Percentiles rank a stretch among this genome's conserved stretches.
phyloP scores from a whole-genome alignment of 2,329 filamentous ascomycete species.

The Diaporthe citri region DNA sequence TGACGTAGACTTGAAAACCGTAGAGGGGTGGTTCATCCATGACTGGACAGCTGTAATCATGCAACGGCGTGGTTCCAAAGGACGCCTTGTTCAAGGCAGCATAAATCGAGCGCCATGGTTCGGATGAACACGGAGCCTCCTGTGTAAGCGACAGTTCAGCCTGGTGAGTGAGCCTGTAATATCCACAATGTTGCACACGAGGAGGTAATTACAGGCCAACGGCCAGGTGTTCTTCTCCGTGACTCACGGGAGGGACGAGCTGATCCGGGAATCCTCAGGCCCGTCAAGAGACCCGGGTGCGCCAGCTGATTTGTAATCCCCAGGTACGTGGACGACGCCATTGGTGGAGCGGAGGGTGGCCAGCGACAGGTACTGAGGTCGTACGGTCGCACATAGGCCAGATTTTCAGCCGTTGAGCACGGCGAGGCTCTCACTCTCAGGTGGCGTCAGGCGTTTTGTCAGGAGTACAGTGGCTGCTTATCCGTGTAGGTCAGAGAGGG shows the following conservation, averaged over 20 bases:
- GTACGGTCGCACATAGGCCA: background rate
- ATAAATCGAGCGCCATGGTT: background rate
- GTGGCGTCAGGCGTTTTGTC: background rate
- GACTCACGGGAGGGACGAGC: background rate
- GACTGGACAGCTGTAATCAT: background rate
- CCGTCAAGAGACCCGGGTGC: background rate
- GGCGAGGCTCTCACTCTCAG: background rate
- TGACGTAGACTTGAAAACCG: background rate
- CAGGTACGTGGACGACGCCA: background rate
- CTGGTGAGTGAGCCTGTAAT: background rate
- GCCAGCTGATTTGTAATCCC: background rate
- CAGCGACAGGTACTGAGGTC: background rate
- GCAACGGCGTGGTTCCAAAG: background rate
- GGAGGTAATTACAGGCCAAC: background rate
- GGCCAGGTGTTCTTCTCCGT: background rate
- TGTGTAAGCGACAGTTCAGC: background rate
- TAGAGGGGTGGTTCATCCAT: background rate
- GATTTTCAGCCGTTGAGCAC: background rate
- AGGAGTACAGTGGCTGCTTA: too few species aligned
- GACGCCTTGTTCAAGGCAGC: background rate
- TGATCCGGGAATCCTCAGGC: background rate
- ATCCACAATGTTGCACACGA: background rate
- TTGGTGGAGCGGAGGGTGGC: too few species aligned
- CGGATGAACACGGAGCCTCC: background rate
- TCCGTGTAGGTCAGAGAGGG: too few species aligned